Evolutionary conservation across 345 rosid genomes (phyloP), one percentile per base, ranked within the genome.

Genomic region (Citrus glauca): DNA sequence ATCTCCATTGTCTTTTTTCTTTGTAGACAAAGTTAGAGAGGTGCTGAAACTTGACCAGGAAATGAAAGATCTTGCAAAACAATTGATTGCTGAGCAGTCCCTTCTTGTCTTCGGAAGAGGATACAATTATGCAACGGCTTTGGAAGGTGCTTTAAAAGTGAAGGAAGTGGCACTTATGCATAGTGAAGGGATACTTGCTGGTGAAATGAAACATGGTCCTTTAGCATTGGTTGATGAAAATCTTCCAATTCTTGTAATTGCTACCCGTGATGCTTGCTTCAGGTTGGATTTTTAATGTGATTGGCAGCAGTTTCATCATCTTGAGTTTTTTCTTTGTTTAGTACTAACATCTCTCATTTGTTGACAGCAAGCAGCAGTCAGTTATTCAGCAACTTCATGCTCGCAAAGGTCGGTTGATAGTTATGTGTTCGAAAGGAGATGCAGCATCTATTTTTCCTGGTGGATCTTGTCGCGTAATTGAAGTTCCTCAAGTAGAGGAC

Each of bases 201-300:
- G 98, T 79, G 99, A 95, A 85, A 95, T 95, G 99, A 95, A 95
- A 83, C 99, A 95, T 62, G 99, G 99, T 72, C 98, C 99, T 78
- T 85, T 95, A 84, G 99, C 99, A 73, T 81, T 95, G 50, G 99
- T 95, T 45, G 99, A 95, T 78, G 98, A 95, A 87, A 90, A 85
- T 86, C 94, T 90, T 4, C 92, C 98, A 0, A 92, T 93, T 30
- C 83, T 88, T 10, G 99, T 95, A 30, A 90, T 95, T 66, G 97
- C 99, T 27, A 95, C 99, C 65, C 98, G 86, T 0, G 99, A 95
- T 78, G 79, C 92, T 73, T 93, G 96, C 89, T 91, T 92, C 91
- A 92, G 94, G 97, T 92, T 66, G 48, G 83, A 75, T 77, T 3
- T 55, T 7, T 53, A 13, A 64, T 72, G 20, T 69, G 14, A 57